Evolutionary conservation across 140 eudicot species (phyloP), one percentile per base, ranked within the genome.

Genomic region (Flaveria floridana): DNA sequence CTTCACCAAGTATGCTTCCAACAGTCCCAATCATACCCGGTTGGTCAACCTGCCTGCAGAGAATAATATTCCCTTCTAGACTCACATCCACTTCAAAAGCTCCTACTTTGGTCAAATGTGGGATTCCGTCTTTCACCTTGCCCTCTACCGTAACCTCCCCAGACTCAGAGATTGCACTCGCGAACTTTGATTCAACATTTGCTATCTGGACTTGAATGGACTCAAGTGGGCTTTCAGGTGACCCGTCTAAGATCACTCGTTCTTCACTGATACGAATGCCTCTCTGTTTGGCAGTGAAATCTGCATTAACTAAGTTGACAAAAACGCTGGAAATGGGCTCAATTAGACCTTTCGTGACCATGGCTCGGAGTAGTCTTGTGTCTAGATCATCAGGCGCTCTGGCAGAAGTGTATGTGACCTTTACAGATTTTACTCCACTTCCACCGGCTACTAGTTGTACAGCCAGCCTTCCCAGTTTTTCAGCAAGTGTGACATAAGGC

Each of bases 391-490:
- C 97, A 0, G 97, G 96, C 9, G 95, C 97, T 76, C 97, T 71
- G 13, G 97, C 89, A 8, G 97, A 89, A 16, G 93, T 80, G 23
- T 89, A 91, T 2, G 91, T 81, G 13, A 89, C 96, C 79, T 89
- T 91, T 2, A 91, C 92, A 1, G 91, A 83, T 82, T 91, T 91
- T 4, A 91, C 94, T 7, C 97, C 97, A 53, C 97, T 91, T 21
- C 98, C 98, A 62, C 98, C 97, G 4, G 97, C 87, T 18, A 91
- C 96, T 26, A 91, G 75, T 46, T 91, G 97, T 42, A 92, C 96
- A 30, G 97, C 96, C 20, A 92, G 80, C 78, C 98, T 83, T 2
- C 96, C 98, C 4, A 92, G 90, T 72, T 92, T 92, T 79, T 92
- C 98, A 68, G 95, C 89, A 57, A 92, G 98, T 39, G 83, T 86